Percentiles rank a stretch among this genome's conserved stretches.
phyloP scores from a whole-genome alignment of 306 rosid species.

The Herpetospermum pedunculosum region DNA sequence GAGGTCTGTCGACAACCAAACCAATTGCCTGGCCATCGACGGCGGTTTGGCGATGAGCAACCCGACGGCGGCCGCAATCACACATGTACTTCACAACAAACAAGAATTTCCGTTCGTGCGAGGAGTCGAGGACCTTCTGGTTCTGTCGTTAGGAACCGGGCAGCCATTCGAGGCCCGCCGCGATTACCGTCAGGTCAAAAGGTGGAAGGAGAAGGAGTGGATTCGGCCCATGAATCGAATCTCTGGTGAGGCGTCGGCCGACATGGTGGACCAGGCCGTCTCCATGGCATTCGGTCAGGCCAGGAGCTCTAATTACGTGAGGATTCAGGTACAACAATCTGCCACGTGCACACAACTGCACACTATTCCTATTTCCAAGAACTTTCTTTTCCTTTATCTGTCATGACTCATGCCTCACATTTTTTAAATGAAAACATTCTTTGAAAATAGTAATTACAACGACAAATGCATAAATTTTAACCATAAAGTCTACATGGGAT shows the following conservation, averaged over 20 bases:
- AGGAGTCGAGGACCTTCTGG: conserved; percentile 91
- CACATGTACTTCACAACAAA: conserved; percentile 97
- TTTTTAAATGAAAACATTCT: not conserved
- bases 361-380: not conserved
- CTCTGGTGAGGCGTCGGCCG: conserved; percentile 78
- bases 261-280: conserved; percentile 84
- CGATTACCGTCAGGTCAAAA: conserved; percentile 52
- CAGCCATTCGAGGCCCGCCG: conserved; percentile 49
- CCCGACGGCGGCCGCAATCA: conserved; percentile 88
- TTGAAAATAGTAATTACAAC: not conserved
- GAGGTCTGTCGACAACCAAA: conserved; percentile 60
- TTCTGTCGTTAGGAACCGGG: conserved; percentile 79
- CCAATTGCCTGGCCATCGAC: conserved; percentile 70
- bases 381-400: not conserved
- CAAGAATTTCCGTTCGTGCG: conserved; percentile 97
- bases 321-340: conserved; percentile 65
- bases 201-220: conserved; percentile 90
- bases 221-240: conserved; percentile 83
- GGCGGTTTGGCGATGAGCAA: conserved; percentile 88
- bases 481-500: not conserved
- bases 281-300: conserved; percentile 87
- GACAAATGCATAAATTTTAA: not conserved
- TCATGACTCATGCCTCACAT: not conserved
- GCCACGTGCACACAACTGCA: conserved; percentile 3
- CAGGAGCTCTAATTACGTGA: conserved; percentile 69